Percentiles rank a stretch among this genome's conserved stretches.
Evolutionary conservation across 2,329 filamentous ascomycete genomes (phyloP).

Genomic region (Penicillium hordei): DNA sequence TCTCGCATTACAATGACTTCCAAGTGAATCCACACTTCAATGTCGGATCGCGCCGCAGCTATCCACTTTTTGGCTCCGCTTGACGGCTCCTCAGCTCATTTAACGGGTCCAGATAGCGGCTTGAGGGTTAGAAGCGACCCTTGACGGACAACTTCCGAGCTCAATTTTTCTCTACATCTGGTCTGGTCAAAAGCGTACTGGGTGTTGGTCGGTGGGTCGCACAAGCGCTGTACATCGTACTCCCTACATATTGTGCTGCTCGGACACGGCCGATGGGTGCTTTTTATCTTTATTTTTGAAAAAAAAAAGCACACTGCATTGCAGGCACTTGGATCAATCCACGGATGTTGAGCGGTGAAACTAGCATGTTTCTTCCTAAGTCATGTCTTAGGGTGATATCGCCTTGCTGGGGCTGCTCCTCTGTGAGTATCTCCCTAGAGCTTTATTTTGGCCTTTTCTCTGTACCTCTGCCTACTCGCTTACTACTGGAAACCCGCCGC

Average conservation of each 20-base stretch:
- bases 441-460: not conserved
- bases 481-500: not conserved
- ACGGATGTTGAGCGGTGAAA: conserved; percentile 21
- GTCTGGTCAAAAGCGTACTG: not conserved
- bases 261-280: conserved; percentile 9
- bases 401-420: conserved; percentile 13
- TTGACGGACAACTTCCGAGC: conserved; percentile 25
- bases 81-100: conserved; percentile 4
- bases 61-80: conserved; percentile 15
- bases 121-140: not conserved
- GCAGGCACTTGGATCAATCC: not conserved
- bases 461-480: not conserved
- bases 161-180: not conserved
- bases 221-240: not conserved
- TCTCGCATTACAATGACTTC: not conserved
- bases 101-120: not conserved
- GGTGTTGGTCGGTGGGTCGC: conserved; percentile 10
- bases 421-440: conserved; percentile 14
- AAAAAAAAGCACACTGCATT: conserved; percentile 10
- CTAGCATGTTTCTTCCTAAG: conserved; percentile 17
- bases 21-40: conserved; percentile 11
- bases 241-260: conserved; percentile 9
- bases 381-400: conserved; percentile 6
- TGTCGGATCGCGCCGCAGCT: conserved; percentile 12
- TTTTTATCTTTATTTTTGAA: no score